Evolutionary conservation across 495 filamentous ascomycete species (phyloP).

Genomic region (Penicillium bialowiezense): DNA sequence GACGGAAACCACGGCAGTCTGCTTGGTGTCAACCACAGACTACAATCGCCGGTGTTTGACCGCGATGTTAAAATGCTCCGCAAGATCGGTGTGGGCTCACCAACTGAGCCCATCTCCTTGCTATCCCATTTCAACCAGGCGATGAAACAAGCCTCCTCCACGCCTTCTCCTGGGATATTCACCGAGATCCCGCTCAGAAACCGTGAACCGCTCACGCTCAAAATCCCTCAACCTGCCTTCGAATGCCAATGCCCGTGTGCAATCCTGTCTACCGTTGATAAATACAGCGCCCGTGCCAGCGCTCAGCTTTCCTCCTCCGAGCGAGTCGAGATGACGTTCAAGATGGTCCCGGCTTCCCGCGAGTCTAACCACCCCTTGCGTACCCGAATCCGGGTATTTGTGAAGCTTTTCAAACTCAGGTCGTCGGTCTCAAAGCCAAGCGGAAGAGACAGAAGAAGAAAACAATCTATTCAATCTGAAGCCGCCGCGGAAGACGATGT

Average conservation of each 20-base stretch:
- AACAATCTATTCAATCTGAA: not conserved
- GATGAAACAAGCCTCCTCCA: not conserved
- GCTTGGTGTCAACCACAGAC: not conserved
- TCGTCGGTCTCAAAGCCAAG: conserved; percentile 5
- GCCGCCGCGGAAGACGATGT: not conserved
- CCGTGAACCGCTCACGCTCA: not conserved
- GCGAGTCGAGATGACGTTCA: conserved; percentile 4
- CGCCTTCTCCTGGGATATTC: not conserved
- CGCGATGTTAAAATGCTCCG: not conserved
- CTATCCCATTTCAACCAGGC: not conserved
- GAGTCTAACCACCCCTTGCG: conserved; percentile 7
- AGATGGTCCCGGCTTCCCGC: not conserved
- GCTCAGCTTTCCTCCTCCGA: not conserved
- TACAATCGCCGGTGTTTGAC: not conserved
- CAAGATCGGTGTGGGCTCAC: not conserved
- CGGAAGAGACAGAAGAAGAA: conserved; percentile 2
- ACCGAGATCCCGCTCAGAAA: not conserved
- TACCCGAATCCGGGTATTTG: conserved; percentile 12
- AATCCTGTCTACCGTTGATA: not conserved
- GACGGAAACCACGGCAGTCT: not conserved
- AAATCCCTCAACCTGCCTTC: not conserved
- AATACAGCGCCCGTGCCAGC: not conserved
- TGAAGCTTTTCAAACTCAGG: conserved; percentile 13
- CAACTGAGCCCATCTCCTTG: not conserved
- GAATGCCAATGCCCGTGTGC: conserved; percentile 2